These are phyloP conservation scores for Pythium aphanidermatum DNA, from an alignment of 352 stramenopile genomes.

Conservation along the genomic window DNA sequence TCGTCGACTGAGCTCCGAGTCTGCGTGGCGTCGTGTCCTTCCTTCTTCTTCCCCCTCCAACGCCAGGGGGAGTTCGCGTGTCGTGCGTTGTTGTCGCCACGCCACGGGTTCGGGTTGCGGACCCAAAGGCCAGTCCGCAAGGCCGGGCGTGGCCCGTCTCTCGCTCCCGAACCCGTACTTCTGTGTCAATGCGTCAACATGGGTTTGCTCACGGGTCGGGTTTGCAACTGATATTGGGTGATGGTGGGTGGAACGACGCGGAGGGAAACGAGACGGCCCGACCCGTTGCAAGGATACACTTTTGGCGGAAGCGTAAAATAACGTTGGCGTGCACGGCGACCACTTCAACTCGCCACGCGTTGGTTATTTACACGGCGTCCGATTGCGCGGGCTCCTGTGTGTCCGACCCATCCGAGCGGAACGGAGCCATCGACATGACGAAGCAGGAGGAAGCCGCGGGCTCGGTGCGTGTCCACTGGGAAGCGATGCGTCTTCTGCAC, in stretches of 20 bases:
- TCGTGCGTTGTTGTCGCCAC: constrained; percentile 7
- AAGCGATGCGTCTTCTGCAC: neutral
- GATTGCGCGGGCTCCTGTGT: constrained; percentile 26
- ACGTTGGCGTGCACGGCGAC: constrained; percentile 8
- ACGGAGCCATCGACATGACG: constrained; percentile 4
- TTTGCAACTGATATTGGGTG: too few relatives aligned
- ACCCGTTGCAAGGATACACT: too few relatives aligned
- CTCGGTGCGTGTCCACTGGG: constrained; percentile 6
- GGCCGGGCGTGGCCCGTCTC: too few relatives aligned
- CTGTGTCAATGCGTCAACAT: too few relatives aligned
- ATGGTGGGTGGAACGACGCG: too few relatives aligned
- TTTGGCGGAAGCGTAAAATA: constrained; percentile 16
- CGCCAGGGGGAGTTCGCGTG: too few relatives aligned
- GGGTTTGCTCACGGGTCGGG: constrained; percentile 1
- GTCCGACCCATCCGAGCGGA: too few relatives aligned
- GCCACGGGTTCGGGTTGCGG: too few relatives aligned
- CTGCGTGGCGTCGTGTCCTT: neutral
- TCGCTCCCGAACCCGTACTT: neutral
- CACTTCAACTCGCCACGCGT: constrained; percentile 13
- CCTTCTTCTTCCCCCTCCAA: neutral
- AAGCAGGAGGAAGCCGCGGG: constrained; percentile 12
- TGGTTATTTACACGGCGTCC: constrained; percentile 1
- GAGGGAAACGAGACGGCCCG: too few relatives aligned
- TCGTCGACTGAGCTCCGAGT: constrained; percentile 1
- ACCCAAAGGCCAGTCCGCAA: too few relatives aligned